Percentiles rank a stretch among this genome's conserved stretches.
Evolutionary conservation across 495 filamentous ascomycete species (phyloP).

Genomic region (Penicillium longicatenatum): DNA sequence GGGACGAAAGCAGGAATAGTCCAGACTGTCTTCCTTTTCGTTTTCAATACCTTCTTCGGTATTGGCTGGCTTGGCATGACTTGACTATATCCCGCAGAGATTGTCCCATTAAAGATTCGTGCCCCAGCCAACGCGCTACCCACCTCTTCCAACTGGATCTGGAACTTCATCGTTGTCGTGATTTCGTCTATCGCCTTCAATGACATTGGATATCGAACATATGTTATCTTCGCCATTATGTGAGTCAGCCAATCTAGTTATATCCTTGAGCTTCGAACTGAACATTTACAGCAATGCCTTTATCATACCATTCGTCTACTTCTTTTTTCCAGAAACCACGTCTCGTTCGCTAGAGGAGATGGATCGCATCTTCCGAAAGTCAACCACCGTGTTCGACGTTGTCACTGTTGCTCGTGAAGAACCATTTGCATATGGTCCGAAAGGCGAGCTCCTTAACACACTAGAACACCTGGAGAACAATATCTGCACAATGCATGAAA

Average conservation of each 20-base stretch:
- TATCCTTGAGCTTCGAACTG: constrained; percentile 6
- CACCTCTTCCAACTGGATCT: constrained; percentile 61
- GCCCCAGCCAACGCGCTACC: constrained; percentile 26
- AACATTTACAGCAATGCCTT: constrained; percentile 57
- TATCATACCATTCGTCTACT: constrained; percentile 69
- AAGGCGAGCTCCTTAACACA: constrained; percentile 60
- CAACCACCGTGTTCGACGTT: constrained; percentile 55
- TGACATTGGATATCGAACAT: constrained; percentile 63
- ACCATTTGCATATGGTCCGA: constrained; percentile 69
- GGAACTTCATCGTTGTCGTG: constrained; percentile 64
- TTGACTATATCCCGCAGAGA: constrained; percentile 70
- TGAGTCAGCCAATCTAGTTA: constrained; percentile 9
- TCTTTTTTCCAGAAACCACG: constrained; percentile 78
- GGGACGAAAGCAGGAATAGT: constrained; percentile 44
- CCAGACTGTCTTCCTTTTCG: constrained; percentile 50
- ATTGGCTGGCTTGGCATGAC: constrained; percentile 73
- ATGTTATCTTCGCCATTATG: constrained; percentile 70
- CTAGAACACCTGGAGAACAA: constrained; percentile 36
- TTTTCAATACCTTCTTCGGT: constrained; percentile 72
- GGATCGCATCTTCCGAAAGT: constrained; percentile 74
- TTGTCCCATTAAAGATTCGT: constrained; percentile 42
- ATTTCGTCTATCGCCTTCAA: constrained; percentile 64
- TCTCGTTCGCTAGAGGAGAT: constrained; percentile 77
- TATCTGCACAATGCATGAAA: no score
- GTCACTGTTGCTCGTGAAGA: constrained; percentile 60